Evolutionary conservation across 1,139 yeast genomes (phyloP).

Genomic region (Taiozyma sp.): DNA sequence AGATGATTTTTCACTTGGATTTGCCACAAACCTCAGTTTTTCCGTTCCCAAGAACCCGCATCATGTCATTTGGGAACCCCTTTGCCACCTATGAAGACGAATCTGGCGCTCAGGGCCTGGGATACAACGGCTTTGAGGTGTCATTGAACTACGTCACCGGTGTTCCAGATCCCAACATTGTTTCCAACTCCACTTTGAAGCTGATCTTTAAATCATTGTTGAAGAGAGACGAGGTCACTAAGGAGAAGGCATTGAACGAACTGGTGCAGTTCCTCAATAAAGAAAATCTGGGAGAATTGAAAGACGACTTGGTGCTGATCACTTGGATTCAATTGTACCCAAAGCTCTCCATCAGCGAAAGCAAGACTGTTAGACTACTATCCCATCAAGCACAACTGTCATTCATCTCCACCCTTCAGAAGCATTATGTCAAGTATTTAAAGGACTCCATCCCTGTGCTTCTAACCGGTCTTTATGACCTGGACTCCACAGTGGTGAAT

Average conservation of each 20-base stretch:
- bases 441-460: constrained; percentile 69
- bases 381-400: constrained; percentile 62
- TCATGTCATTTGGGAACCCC: constrained; percentile 20
- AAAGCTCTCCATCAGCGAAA: constrained; percentile 65
- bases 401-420: constrained; percentile 47
- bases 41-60: neutral
- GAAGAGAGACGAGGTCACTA: constrained; percentile 79
- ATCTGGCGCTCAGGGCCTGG: constrained; percentile 25
- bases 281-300: constrained; percentile 27
- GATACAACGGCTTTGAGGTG: constrained; percentile 54
- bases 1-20: neutral
- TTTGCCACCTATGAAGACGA: constrained; percentile 13
- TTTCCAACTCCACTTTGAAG: constrained; percentile 53
- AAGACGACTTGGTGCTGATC: constrained; percentile 46
- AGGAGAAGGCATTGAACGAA: constrained; percentile 71
- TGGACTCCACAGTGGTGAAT: constrained; percentile 54
- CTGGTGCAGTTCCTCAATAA: constrained; percentile 33
- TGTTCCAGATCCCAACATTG: constrained; percentile 59
- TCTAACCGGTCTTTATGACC: constrained; percentile 65
- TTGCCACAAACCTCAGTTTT: neutral
- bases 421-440: constrained; percentile 56
- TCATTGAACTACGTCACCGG: constrained; percentile 75
- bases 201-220: constrained; percentile 67
- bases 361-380: constrained; percentile 53
- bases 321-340: constrained; percentile 84